phyloP scores from a whole-genome alignment of 2,329 filamentous ascomycete genomes.

The Arthrobotrys pseudoclavata region DNA sequence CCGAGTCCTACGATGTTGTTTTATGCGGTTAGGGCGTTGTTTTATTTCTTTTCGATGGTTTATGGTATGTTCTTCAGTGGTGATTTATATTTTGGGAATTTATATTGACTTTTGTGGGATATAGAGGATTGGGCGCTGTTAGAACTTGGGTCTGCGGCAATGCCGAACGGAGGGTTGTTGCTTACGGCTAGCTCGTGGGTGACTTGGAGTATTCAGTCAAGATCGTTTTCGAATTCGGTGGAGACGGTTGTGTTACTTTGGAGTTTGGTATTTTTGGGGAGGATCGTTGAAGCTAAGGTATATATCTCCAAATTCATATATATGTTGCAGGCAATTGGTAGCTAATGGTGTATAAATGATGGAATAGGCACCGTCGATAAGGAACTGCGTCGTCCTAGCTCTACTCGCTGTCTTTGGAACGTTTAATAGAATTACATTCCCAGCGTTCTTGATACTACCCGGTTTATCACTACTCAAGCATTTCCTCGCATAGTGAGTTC shows the following conservation, averaged over 20 bases:
- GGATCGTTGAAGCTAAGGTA: slow-evolving; percentile 85
- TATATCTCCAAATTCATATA: slow-evolving; percentile 3
- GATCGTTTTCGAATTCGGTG: slow-evolving; percentile 97
- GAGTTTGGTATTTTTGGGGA: slow-evolving; percentile 90
- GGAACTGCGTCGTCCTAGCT: slow-evolving; percentile 78
- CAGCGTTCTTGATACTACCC: slow-evolving; percentile 89
- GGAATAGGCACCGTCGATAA: slow-evolving; percentile 41
- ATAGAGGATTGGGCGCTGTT: slow-evolving; percentile 94
- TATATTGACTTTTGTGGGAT: not conserved
- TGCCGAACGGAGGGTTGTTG: slow-evolving; percentile 80
- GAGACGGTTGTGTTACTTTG: slow-evolving; percentile 94
- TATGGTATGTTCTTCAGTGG: slow-evolving; percentile 67
- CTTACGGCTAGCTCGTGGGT: slow-evolving; percentile 96
- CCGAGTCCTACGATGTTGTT: slow-evolving; percentile 84
- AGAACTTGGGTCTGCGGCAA: slow-evolving; percentile 81
- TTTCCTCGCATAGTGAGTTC: slow-evolving; percentile 79
- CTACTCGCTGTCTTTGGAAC: slow-evolving; percentile 85
- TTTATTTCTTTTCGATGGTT: slow-evolving; percentile 96
- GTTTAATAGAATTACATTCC: slow-evolving; percentile 98
- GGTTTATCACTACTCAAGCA: slow-evolving; percentile 86
- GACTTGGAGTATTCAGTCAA: slow-evolving; percentile 98
- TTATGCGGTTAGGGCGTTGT: slow-evolving; percentile 86
- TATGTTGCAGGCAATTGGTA: not conserved
- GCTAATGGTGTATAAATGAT: slow-evolving; percentile 18
- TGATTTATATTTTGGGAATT: slow-evolving; percentile 26